Conservation (phyloP, 1,284 basidiomycete genomes). For the Apiotrichum sp. region DNA sequence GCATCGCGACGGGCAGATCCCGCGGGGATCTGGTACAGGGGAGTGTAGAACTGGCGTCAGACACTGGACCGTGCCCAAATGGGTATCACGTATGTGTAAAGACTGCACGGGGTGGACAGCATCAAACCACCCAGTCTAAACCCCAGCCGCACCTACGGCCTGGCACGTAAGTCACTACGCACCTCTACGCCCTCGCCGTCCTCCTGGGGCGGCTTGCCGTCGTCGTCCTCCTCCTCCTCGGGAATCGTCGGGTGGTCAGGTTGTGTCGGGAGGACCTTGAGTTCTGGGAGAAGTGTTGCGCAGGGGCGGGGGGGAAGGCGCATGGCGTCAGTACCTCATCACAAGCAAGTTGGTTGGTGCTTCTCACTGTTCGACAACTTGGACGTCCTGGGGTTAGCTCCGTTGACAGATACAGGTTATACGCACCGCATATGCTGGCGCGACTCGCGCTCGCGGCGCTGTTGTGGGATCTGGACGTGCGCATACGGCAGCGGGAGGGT, state of each 20-base stretch:
- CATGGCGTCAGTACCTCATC: not conserved
- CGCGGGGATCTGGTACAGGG: conserved; percentile 85
- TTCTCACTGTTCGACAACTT: conserved; percentile 52
- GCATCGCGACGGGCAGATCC: conserved; percentile 90
- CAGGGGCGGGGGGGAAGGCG: not conserved
- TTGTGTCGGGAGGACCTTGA: conserved; percentile 90
- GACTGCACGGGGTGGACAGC: not conserved
- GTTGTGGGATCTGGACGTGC: conserved; percentile 21
- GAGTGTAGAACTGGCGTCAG: conserved; percentile 66
- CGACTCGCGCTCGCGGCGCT: conserved; percentile 30
- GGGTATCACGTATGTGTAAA: too few relatives aligned
- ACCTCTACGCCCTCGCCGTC: conserved; percentile 61
- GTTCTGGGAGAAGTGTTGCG: conserved; percentile 54
- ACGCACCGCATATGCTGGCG: conserved; percentile 46
- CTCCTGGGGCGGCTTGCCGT: conserved; percentile 25
- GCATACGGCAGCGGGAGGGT: conserved; percentile 44
- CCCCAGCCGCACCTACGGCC: too few relatives aligned
- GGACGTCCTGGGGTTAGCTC: conserved; percentile 53
- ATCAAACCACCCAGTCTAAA: not conserved
- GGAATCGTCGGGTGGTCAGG: conserved; percentile 55
- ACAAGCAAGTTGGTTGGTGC: conserved; percentile 21
- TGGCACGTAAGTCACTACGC: conserved; percentile 24
- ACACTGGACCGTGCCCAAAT: too few relatives aligned
- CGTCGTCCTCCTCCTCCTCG: conserved; percentile 56
- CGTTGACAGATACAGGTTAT: not conserved